phyloP scores from a whole-genome alignment of 2,329 filamentous ascomycete species.

The Ascochyta lentis region DNA sequence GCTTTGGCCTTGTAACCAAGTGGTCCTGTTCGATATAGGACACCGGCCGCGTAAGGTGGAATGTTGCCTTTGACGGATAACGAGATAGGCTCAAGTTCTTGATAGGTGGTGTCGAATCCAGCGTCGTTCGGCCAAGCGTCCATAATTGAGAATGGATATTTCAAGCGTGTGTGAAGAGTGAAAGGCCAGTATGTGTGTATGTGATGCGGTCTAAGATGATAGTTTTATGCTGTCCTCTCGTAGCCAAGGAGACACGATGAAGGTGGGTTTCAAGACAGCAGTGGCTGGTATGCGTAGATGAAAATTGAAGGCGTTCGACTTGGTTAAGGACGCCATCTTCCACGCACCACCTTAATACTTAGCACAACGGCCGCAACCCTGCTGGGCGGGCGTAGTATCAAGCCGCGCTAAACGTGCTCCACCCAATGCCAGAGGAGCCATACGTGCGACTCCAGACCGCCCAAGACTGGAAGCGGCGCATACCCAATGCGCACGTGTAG shows the following conservation, averaged over 20 bases:
- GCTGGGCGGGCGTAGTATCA: not conserved
- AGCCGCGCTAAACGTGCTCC: slow-evolving; percentile 1
- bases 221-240: not conserved
- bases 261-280: not conserved
- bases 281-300: not conserved
- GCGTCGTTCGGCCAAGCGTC: slow-evolving; percentile 40
- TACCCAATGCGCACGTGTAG: slow-evolving; percentile 14
- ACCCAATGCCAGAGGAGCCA: not conserved
- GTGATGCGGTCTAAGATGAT: not conserved
- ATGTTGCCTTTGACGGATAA: slow-evolving; percentile 70
- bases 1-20: slow-evolving; percentile 70
- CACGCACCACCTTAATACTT: slow-evolving; percentile 1
- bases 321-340: not conserved
- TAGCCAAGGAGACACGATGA: not conserved
- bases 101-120: slow-evolving; percentile 68
- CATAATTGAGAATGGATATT: slow-evolving; percentile 18
- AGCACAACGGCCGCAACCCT: slow-evolving; percentile 15
- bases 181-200: not conserved
- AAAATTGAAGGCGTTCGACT: not conserved
- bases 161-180: not conserved
- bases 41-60: slow-evolving; percentile 73
- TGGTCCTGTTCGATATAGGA: slow-evolving; percentile 72
- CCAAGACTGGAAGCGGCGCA: slow-evolving; percentile 13
- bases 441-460: not conserved
- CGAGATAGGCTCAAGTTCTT: slow-evolving; percentile 69